Evolutionary conservation across 169 alveolate species (phyloP), one percentile per base, ranked within the genome.

Genomic region (Plasmodium knowlesi): DNA sequence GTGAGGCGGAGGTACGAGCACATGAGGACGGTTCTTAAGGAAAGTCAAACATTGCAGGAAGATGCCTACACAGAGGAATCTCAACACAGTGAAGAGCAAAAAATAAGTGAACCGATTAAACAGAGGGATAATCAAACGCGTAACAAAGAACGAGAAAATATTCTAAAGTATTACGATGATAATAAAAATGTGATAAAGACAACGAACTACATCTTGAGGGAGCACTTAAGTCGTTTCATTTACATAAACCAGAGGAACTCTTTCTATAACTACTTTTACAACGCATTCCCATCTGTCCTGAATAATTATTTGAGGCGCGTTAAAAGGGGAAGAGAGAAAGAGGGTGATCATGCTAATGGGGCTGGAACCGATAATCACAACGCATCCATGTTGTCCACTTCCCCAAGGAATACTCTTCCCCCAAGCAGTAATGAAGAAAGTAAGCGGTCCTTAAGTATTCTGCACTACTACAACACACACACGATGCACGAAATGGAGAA

Each of bases 171-270:
- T 28, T 82, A 81, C 43, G 82, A 91, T 61, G 78, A 72, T 14
- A 82, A 80, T 50, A 91, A 82, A 70, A 91, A 82, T 81, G 46
- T 91, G n/a, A 91, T 91, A 43, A 80, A 30, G 76, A 80, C 92
- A 37, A 91, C 95, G 0, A 82, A 82, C 22, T 71, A 91, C 83
- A 91, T 91, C 28, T 82, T 91, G 76, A 91, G 78, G 53, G 92
- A 81, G 32, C 95, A 91, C 37, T 70, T 91, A 46, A 91, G 70
- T 28, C 70, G 83, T 41, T n/a, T 30, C 28, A 22, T 91, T 81
- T 91, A 34, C 76, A 72, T 91, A 10, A 91, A 91, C 22, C 86
- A 91, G 46, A 43, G 76, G 39, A 82, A 25, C 37, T 43, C 4
- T 19, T 91, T 91, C 46, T 82, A 71, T 57, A 80, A 53, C 57